Conservation (phyloP, 345 rosid genomes). For the Camelina sativa region DNA sequence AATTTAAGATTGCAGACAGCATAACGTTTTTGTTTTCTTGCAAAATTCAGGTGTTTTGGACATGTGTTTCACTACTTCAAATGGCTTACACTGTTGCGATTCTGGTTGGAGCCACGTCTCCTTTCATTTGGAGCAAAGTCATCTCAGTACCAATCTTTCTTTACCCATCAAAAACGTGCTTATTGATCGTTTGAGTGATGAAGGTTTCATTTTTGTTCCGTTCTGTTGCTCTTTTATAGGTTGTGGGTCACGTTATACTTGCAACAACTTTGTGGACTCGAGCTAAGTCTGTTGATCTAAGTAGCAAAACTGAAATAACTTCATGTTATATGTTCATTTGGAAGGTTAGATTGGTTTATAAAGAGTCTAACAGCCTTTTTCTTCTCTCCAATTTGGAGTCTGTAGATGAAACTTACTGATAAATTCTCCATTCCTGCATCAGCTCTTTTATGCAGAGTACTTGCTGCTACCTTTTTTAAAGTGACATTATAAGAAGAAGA, state of each 20-base stretch:
- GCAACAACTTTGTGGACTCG: conserved; percentile 68
- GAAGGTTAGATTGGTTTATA: conserved; percentile 62
- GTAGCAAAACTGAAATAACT: conserved; percentile 78
- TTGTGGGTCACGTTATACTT: conserved; percentile 72
- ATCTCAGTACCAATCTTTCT: conserved; percentile 59
- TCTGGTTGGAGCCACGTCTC: conserved; percentile 75
- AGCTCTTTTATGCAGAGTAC: conserved; percentile 95
- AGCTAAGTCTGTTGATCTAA: conserved; percentile 75
- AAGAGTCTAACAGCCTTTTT: background rate
- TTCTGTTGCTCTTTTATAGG: conserved; percentile 49
- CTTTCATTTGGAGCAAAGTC: conserved; percentile 78
- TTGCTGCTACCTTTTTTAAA: conserved; percentile 83
- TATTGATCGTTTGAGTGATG: background rate
- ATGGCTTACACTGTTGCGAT: conserved; percentile 79
- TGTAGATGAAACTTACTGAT: background rate
- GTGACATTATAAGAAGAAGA: conserved; percentile 39
- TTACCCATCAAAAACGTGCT: background rate
- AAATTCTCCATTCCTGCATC: conserved; percentile 36
- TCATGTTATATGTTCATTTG: conserved; percentile 96
- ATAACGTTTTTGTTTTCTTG: background rate
- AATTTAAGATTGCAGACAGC: background rate
- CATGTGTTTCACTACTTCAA: conserved; percentile 80
- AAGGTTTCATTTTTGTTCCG: background rate
- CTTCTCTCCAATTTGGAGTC: background rate
- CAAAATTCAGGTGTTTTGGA: conserved; percentile 82